phyloP scores from a whole-genome alignment of 202 grass and related monocot genomes.

The Schoenoplectus triqueter region DNA sequence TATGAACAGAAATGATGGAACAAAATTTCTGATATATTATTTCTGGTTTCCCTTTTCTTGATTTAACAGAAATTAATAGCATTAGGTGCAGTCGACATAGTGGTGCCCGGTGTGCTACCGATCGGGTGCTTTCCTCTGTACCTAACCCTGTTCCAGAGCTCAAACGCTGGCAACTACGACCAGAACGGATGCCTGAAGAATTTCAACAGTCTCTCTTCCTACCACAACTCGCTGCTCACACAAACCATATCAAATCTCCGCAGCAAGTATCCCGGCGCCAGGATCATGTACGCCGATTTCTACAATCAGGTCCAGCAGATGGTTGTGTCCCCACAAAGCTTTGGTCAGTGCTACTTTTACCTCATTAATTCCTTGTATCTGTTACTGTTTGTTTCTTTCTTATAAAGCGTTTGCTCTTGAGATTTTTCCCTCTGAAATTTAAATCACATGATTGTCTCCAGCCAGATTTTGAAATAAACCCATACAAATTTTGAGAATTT shows the following conservation, averaged over 20 bases:
- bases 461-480: not conserved
- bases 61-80: slow-evolving; percentile 53
- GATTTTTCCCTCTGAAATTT: not conserved
- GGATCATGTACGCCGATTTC: slow-evolving; percentile 82
- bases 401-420: not conserved
- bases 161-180: slow-evolving; percentile 56
- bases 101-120: slow-evolving; percentile 74
- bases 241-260: slow-evolving; percentile 43
- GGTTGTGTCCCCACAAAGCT: slow-evolving; percentile 56
- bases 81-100: slow-evolving; percentile 56
- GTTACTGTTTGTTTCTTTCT: slow-evolving; percentile 13
- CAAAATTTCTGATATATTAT: too few species aligned
- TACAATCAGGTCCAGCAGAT: slow-evolving; percentile 67
- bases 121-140: slow-evolving; percentile 84
- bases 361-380: too few species aligned
- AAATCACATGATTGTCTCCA: not conserved
- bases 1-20: too few species aligned
- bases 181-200: slow-evolving; percentile 56
- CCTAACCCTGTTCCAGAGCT: slow-evolving; percentile 59
- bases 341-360: slow-evolving; percentile 41
- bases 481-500: not conserved
- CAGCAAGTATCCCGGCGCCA: slow-evolving; percentile 48
- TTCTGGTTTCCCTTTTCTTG: too few species aligned
- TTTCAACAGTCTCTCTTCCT: slow-evolving; percentile 53
- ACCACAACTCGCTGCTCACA: slow-evolving; percentile 65